Base-by-base conservation (phyloP, 139 green algal genomes). In the Chlamydomonas sp. region DNA sequence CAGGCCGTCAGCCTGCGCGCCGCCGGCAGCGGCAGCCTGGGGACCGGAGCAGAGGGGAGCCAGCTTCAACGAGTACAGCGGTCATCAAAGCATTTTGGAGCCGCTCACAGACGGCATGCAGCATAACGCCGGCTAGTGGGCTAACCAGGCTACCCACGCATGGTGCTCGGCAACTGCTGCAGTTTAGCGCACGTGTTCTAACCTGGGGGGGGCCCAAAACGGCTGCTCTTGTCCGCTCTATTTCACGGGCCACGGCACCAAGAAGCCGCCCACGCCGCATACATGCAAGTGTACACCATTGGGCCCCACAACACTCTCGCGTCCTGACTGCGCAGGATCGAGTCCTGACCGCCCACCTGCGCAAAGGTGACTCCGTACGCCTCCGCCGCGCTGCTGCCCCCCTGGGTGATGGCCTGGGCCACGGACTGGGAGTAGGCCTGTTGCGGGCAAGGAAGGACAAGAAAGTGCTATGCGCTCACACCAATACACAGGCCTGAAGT, bases 341-440 rank as follows among this genome's bases (percentile, higher is more conserved):
- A 7, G 69, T 75, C 5, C 69, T 17, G 9, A n/a, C 15, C 72
- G 20, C 79, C 14, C 18, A 86, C 81, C 81, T 78, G 69, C 1
- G 83, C 83, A 14, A 88, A 88, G 1, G 83, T 73, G 0, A 49
- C 73, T 10, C 83, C 83, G 83, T 81, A 88, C 5, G 83, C 72
- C 73, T 88, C 62, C 0, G 63, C 83, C 3, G 83, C 83, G n/a
- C 58, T 61, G 8, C 18, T 17, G 5, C 83, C 83, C 0, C 83
- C 83, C 16, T 75, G 62, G 4, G 58, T 80, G 62, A 88, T 80
- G 72, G 83, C 83, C 2, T 75, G 3, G 16, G 83, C 83, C 31
- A 88, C 83, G 1, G 83, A 77, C 1, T n/a, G 66, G 8, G 83
- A 73, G 63, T 81, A 88, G 7, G 83, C 83, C 83, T 86, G 69